Base-by-base conservation (phyloP, 2,329 filamentous ascomycete species). In the Botryosphaeria dothidea region DNA sequence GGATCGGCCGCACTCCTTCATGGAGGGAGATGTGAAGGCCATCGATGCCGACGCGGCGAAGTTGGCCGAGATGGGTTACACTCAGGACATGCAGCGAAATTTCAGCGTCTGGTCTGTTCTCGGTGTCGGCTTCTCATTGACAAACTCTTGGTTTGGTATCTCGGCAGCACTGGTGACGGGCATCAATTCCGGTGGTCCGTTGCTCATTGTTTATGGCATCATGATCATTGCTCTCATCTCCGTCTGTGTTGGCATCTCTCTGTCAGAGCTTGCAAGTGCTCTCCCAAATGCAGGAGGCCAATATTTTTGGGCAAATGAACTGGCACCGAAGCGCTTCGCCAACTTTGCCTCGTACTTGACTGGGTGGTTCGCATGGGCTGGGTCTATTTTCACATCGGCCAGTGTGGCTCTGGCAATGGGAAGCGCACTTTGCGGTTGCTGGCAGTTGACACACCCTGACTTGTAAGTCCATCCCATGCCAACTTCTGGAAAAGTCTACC, bases 291-390 rank as follows among this genome's bases (percentile, higher is more conserved):
- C 82, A 5, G 82, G 82, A 25, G 83, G 83, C 0, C 80, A 84
- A 70, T 84, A 84, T 69, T 83, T 82, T 67, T 84, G 82, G 81
- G 79, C 82, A 1, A 80, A 78, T 61, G 78, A 82, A 65, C 70
- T 85, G 67, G 81, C 81, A 1, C 81, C 82, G 2, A 79, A 73
- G 67, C 78, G 73, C 65, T 83, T 77, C 65, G 77, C 80, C 1
- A 79, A 79, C 29, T 77, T 83, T 62, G 75, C 78, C 5, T 81
- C 79, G 13, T 84, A 83, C 64, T 62, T 82, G 56, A 83, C 80
- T 1, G 82, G 82, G 1, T 85, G 81, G 78, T 79, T 85, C 65
- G 82, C 82, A 1, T 86, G 83, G 78, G 81, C 82, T n/a, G 84
- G 83, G 17, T 78, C 79, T 23, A 80, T 86, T 62, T 86, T 85